A percentile compares a stretch with the other conserved stretches of the same genome.
phyloP scores from a whole-genome alignment of 768 basidiomycete genomes.

The Lyophyllum shimeji region DNA sequence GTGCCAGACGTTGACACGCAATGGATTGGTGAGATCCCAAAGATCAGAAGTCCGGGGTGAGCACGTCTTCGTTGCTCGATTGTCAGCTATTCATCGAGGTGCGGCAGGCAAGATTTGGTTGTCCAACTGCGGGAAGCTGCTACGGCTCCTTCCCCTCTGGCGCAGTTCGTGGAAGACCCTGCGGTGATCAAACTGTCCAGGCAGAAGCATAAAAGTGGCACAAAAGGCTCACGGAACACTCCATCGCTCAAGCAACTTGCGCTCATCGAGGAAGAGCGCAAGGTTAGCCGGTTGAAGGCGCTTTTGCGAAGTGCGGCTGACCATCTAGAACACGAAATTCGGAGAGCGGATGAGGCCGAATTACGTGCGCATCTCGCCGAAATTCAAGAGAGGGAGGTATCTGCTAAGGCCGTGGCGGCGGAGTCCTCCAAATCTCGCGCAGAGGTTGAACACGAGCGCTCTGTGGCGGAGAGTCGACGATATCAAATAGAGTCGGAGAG shows the following conservation, averaged over 20 bases:
- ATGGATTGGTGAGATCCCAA: constrained; percentile 2
- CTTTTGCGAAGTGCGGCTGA: constrained; percentile 51
- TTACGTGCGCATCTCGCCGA: constrained; percentile 54
- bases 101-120: constrained; percentile 30
- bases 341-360: constrained; percentile 51
- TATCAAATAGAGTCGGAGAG: constrained; percentile 47
- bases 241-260: constrained; percentile 41
- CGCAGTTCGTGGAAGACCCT: constrained; percentile 44
- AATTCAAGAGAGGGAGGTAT: constrained; percentile 40
- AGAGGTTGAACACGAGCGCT: constrained; percentile 24
- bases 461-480: constrained; percentile 42
- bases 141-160: constrained; percentile 43
- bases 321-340: constrained; percentile 55
- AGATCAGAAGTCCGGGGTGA: constrained; percentile 8
- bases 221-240: constrained; percentile 34
- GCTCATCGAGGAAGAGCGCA: constrained; percentile 53
- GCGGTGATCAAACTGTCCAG: constrained; percentile 35
- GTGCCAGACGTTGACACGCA: background rate
- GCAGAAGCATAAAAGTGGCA: constrained; percentile 28
- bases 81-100: background rate
- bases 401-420: constrained; percentile 34
- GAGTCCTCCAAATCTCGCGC: constrained; percentile 42
- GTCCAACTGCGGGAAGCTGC: constrained; percentile 43
- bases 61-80: background rate
- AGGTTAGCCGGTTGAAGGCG: constrained; percentile 53